Base-by-base conservation (phyloP, 257 asterid genomes). In the Pogostemon cablin region DNA sequence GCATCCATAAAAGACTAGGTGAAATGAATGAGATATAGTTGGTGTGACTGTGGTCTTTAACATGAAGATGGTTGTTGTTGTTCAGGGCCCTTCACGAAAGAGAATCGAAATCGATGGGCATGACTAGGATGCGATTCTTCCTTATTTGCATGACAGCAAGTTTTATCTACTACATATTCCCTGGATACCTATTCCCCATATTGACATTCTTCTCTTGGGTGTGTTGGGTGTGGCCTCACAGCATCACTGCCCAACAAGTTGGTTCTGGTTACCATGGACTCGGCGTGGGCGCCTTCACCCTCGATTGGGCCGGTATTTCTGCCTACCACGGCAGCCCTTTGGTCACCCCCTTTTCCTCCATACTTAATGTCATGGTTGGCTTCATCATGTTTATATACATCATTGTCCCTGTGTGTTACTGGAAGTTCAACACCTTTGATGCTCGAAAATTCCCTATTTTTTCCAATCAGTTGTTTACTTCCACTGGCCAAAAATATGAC, bases 301-400 rank as follows among this genome's bases (percentile, higher is more conserved):
- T 95, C 2, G 99, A 95, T 72, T 95, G 99, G 99, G 99, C 99
- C 0, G 99, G 99, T 8, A 95, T 95, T 72, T 85, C 97, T 0
- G 99, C 99, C 42, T 95, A 95, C 60, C 99, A 95, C 43, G 99
- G 99, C 66, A 95, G 99, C 82, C 99, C 99, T 0, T 76, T 95
- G 48, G 99, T 95, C 53, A 46, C 99, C 58, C 99, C 99, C 0
- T 95, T 93, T 77, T 77, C 85, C 46, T 85, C 98, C 1, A 88
- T 95, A 67, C 84, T 95, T 6, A 95, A 95, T 56, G 88, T 95
- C 80, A 88, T 78, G 79, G 9, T 84, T 50, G 99, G 99, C 37
- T 95, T 95, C 69, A 61, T 95, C 79, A 89, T 95, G 93, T 95
- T 95, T 63, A 82, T 95, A 60, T 95, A 95, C 85, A 86, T 95